Conservation (phyloP, 371 early-diverging fungal genomes). For the Circinella minor region DNA sequence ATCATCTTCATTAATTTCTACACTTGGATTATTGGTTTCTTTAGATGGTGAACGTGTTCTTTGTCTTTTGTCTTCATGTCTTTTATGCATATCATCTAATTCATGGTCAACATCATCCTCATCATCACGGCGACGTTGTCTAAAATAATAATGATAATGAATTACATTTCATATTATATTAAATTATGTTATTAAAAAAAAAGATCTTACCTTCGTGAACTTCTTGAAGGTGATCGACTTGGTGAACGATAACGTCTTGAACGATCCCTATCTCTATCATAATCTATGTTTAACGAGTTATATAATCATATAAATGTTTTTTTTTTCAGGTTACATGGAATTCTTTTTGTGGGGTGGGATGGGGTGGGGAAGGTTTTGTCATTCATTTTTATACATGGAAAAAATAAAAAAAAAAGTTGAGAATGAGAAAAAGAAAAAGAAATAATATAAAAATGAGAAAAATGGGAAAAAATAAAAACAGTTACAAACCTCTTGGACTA, state of each 20-base stretch:
- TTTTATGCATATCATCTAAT: conserved; percentile 2
- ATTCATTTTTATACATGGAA: background rate
- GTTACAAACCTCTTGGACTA: conserved; percentile 2
- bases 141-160: background rate
- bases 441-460: background rate
- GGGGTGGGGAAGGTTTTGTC: too few species aligned
- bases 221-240: conserved; percentile 17
- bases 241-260: conserved; percentile 14
- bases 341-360: too few species aligned
- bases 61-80: conserved; percentile 14
- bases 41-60: conserved; percentile 14
- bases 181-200: background rate
- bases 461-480: background rate
- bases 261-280: conserved; percentile 12
- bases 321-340: too few species aligned
- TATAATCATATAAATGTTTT: too few species aligned
- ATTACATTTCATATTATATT: background rate
- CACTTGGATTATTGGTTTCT: conserved; percentile 13
- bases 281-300: background rate
- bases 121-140: background rate
- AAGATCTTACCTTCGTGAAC: conserved; percentile 1
- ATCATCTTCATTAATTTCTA: conserved; percentile 39
- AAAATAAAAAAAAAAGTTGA: background rate
- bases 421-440: background rate
- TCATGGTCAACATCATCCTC: background rate